phyloP scores from a whole-genome alignment of 495 filamentous ascomycete genomes.

The Friedmanniomyces simplex region DNA sequence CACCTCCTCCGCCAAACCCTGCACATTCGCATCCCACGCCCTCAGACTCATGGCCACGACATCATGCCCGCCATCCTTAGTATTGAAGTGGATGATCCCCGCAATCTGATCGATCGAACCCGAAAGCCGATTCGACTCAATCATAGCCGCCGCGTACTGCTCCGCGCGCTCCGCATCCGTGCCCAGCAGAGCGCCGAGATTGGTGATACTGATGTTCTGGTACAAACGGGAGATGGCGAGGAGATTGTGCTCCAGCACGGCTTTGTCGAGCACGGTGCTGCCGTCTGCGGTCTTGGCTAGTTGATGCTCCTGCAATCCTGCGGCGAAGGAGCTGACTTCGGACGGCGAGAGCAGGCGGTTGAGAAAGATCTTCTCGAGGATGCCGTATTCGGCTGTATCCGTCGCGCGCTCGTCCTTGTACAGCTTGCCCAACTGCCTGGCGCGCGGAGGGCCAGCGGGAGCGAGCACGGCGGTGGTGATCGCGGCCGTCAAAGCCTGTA shows the following conservation, averaged over 20 bases:
- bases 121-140: conserved; percentile 77
- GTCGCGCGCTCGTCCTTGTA: conserved; percentile 88
- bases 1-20: conserved; percentile 74
- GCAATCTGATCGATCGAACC: conserved; percentile 95
- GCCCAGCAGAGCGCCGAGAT: conserved; percentile 65
- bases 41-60: conserved; percentile 54
- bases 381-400: conserved; percentile 67
- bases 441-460: conserved; percentile 78
- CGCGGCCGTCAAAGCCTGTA: conserved; percentile 77
- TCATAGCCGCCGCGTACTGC: conserved; percentile 85
- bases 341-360: conserved; percentile 69
- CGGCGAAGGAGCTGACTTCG: conserved; percentile 78
- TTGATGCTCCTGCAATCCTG: conserved; percentile 74
- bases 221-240: conserved; percentile 78
- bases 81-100: conserved; percentile 66
- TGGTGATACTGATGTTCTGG: conserved; percentile 73
- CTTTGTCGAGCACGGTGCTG: conserved; percentile 84
- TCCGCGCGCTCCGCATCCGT: conserved; percentile 76
- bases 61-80: conserved; percentile 29
- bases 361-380: conserved; percentile 96
- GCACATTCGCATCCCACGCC: conserved; percentile 82
- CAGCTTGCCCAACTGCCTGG: conserved; percentile 63
- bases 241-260: conserved; percentile 92
- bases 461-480: conserved; percentile 92
- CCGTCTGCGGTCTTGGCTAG: conserved; percentile 81